Percentiles rank a stretch among this genome's conserved stretches.
Conservation (phyloP, 2,329 filamentous ascomycete species). For the Pseudocercospora pini-densiflorae region DNA sequence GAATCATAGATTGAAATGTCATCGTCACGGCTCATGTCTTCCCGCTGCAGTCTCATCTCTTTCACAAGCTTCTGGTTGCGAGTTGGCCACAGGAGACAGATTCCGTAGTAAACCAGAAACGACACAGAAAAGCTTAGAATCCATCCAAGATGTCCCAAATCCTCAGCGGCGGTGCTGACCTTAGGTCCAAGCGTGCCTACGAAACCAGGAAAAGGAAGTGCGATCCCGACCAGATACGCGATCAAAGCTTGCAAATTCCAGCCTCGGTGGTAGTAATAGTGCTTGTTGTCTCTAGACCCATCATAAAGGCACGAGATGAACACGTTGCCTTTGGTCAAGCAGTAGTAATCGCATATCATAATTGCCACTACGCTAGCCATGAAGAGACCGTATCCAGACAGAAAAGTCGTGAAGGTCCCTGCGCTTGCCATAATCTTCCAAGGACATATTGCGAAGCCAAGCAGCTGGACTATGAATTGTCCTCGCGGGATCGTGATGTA, state of each 20-base stretch:
- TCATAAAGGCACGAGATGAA: conserved; percentile 46
- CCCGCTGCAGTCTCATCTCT: not conserved
- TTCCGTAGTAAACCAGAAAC: conserved; percentile 57
- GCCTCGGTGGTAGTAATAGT: conserved; percentile 58
- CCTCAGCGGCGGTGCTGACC: conserved; percentile 33
- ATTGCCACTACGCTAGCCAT: conserved; percentile 66
- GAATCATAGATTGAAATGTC: no score
- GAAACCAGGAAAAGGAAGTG: conserved; percentile 62
- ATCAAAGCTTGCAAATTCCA: conserved; percentile 64
- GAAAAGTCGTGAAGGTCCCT: conserved; percentile 63
- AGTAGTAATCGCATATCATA: conserved; percentile 64
- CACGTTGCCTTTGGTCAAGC: conserved; percentile 50
- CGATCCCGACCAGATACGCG: conserved; percentile 62
- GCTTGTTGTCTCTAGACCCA: conserved; percentile 52
- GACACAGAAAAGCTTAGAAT: conserved; percentile 63
- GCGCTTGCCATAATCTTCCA: conserved; percentile 69
- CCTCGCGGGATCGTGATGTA: conserved; percentile 52
- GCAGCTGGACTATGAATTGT: conserved; percentile 40
- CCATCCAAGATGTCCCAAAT: conserved; percentile 63
- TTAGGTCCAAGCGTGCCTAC: conserved; percentile 46
- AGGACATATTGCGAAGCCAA: conserved; percentile 63
- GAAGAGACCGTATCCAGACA: conserved; percentile 63
- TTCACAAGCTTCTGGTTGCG: not conserved
- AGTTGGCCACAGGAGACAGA: not conserved
- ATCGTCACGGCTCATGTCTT: not conserved